phyloP scores from a whole-genome alignment of 2,329 filamentous ascomycete genomes.

The Apiospora rasikravindrae region DNA sequence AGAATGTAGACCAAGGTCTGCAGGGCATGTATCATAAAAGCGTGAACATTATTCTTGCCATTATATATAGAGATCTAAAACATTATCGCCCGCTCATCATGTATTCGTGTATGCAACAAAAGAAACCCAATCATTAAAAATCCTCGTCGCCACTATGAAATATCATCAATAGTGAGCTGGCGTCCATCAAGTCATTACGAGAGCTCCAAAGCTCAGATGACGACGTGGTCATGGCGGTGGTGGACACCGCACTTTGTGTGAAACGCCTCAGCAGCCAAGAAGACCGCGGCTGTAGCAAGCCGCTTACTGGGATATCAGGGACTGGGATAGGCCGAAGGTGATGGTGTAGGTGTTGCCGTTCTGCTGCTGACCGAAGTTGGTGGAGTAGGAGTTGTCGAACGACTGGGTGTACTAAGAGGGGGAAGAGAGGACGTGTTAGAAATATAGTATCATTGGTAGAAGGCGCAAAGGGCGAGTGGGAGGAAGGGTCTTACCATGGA shows the following conservation, averaged over 20 bases:
- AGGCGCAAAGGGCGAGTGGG: not conserved
- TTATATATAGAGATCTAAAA: not conserved
- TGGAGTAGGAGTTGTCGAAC: not conserved
- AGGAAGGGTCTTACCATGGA: conserved; percentile 29
- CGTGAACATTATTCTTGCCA: not conserved
- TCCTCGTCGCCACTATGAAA: not conserved
- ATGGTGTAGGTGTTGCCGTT: conserved; percentile 17
- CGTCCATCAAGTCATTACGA: not conserved
- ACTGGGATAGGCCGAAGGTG: not conserved
- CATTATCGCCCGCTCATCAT: not conserved
- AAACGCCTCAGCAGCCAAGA: not conserved
- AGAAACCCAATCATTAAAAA: not conserved
- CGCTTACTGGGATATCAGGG: too few species aligned
- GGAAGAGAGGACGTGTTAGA: not conserved
- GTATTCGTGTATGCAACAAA: not conserved
- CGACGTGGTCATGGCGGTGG: too few species aligned
- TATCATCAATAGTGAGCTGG: not conserved
- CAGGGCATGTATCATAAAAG: not conserved
- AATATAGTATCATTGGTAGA: too few species aligned
- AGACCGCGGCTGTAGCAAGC: not conserved
- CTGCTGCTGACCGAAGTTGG: conserved; percentile 5
- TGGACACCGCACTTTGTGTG: not conserved
- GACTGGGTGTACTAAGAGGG: not conserved
- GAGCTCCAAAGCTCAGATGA: not conserved
- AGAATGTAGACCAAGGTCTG: not conserved